These are phyloP conservation scores for Harrya chromipes DNA, from an alignment of 768 basidiomycete genomes.

Conservation along the genomic window DNA sequence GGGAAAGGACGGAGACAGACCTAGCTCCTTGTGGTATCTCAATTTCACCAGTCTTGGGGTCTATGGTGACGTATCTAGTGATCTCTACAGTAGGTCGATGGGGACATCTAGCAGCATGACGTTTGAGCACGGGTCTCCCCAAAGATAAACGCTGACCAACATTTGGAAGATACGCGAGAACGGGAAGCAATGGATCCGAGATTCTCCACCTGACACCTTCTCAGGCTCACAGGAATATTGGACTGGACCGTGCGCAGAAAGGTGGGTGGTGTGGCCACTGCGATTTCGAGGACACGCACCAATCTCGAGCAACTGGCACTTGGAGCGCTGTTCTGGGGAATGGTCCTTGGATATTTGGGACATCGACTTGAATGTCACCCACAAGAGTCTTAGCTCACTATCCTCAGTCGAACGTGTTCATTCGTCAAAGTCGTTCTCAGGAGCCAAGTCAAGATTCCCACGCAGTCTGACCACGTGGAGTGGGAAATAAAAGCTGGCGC, in stretches of 20 bases:
- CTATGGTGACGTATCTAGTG: slow-evolving; percentile 52
- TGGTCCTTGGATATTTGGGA: not conserved
- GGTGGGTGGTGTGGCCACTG: slow-evolving; percentile 3
- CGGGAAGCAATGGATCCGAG: slow-evolving; percentile 59
- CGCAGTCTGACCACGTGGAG: slow-evolving; percentile 26
- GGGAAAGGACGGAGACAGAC: slow-evolving; percentile 32
- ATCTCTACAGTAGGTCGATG: slow-evolving; percentile 67
- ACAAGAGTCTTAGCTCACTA: too few species aligned
- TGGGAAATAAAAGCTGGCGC: slow-evolving; percentile 30
- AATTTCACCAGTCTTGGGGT: slow-evolving; percentile 47
- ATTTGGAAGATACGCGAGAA: slow-evolving; percentile 71
- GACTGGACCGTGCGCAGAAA: slow-evolving; percentile 25
- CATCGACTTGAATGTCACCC: slow-evolving; percentile 1
- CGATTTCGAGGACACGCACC: slow-evolving; percentile 16
- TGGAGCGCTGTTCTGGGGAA: slow-evolving; percentile 12
- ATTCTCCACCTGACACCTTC: slow-evolving; percentile 19
- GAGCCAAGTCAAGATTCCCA: slow-evolving; percentile 21
- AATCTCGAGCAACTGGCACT: slow-evolving; percentile 66
- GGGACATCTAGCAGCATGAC: slow-evolving; percentile 50
- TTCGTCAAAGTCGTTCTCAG: slow-evolving; percentile 13
- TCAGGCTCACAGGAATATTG: slow-evolving; percentile 63
- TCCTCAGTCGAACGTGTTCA: not conserved
- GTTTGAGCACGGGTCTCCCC: slow-evolving; percentile 4
- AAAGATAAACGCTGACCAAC: slow-evolving; percentile 39
- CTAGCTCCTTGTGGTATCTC: slow-evolving; percentile 43